Evolutionary conservation across 352 stramenopile genomes (phyloP).

Genomic region (Globisporangium perplexum): DNA sequence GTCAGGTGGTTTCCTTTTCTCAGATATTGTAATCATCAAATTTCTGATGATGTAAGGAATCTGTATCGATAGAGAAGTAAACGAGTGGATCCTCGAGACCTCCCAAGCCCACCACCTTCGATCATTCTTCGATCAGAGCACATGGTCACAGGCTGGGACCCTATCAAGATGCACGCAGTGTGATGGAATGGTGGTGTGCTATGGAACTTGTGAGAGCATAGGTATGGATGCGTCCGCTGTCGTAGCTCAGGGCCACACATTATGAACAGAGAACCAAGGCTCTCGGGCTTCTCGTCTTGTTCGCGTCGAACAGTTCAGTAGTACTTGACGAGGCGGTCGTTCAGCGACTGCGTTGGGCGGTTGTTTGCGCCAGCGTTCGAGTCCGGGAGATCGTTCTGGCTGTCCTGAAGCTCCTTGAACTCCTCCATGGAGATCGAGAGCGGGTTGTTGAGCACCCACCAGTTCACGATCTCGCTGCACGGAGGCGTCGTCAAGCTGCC

Average conservation of each 20-base stretch:
- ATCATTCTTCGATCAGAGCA: no score
- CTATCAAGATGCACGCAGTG: slow-evolving; percentile 36
- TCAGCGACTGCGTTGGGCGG: slow-evolving; percentile 31
- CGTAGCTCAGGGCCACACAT: no score
- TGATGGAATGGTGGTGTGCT: slow-evolving; percentile 13
- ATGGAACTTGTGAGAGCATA: no score
- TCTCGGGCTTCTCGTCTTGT: no score
- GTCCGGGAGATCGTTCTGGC: slow-evolving; percentile 26
- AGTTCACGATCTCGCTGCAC: slow-evolving; percentile 54
- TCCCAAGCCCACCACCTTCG: no score
- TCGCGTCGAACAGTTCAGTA: background rate
- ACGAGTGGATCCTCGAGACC: no score
- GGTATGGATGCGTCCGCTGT: no score
- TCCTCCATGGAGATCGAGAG: slow-evolving; percentile 34
- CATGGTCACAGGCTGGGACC: slow-evolving; percentile 49
- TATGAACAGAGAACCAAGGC: no score
- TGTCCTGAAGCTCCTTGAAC: slow-evolving; percentile 25
- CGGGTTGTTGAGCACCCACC: slow-evolving; percentile 53
- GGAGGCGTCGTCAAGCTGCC: slow-evolving; percentile 50
- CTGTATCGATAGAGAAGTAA: no score
- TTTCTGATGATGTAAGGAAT: no score
- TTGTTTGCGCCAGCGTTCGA: slow-evolving; percentile 40
- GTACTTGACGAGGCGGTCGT: slow-evolving; percentile 22
- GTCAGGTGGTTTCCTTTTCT: no score
- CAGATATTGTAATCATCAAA: no score